Conservation (phyloP, 208 protist genomes). For the Blastocrithidia nonstop region DNA sequence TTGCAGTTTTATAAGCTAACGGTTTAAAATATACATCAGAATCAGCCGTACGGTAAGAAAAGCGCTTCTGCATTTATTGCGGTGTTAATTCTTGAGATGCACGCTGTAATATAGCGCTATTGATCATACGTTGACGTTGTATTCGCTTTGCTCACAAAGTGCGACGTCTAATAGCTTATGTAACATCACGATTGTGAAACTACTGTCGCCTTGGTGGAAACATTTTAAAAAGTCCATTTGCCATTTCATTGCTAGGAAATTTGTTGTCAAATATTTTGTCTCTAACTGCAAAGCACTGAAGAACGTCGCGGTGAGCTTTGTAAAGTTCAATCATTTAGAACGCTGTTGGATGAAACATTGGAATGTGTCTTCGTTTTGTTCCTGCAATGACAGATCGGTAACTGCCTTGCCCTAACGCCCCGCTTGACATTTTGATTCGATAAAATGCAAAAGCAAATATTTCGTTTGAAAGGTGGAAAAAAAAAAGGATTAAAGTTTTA, state of each 20-base stretch:
- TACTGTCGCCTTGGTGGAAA: conserved; percentile 50
- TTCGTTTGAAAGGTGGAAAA: neutral
- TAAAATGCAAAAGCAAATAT: too few species aligned
- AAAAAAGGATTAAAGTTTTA: neutral
- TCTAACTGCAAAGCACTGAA: conserved; percentile 53
- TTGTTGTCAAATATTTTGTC: conserved; percentile 87
- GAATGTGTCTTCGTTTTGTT: conserved; percentile 16
- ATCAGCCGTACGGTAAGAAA: conserved; percentile 52
- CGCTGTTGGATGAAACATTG: conserved; percentile 58
- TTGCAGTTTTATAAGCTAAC: conserved; percentile 28
- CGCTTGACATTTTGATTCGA: conserved; percentile 39
- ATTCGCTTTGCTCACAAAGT: conserved; percentile 74
- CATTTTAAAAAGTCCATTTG: conserved; percentile 83
- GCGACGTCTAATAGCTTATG: conserved; percentile 61
- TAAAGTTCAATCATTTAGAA: conserved; percentile 71
- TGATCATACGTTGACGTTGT: conserved; percentile 65
- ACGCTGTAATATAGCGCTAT: conserved; percentile 28
- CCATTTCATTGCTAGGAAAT: conserved; percentile 50
- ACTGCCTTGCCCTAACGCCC: conserved; percentile 67
- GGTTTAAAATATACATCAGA: conserved; percentile 70
- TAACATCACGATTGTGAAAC: conserved; percentile 66
- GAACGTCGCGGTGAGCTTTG: conserved; percentile 52
- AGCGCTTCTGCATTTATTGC: conserved; percentile 19
- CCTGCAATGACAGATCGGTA: conserved; percentile 72
- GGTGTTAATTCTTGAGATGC: conserved; percentile 11